A percentile compares a stretch with the other conserved stretches of the same genome.
Conservation (phyloP, 1,284 basidiomycete species). For the Rhodotorula sp. region DNA sequence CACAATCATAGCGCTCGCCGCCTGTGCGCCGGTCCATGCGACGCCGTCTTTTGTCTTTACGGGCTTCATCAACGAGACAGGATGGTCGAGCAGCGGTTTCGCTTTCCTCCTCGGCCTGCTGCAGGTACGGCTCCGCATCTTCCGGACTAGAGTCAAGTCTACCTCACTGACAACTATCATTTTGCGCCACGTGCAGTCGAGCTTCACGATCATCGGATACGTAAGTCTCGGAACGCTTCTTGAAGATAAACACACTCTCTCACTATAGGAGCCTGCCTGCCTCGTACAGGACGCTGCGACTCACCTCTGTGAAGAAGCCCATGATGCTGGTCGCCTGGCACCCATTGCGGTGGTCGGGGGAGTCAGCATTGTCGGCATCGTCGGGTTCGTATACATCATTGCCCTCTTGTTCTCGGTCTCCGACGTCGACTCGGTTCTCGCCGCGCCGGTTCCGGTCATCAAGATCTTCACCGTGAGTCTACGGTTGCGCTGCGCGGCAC, state of each 20-base stretch:
- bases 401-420: slow-evolving; percentile 20
- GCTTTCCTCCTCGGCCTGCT: slow-evolving; percentile 21
- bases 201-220: slow-evolving; percentile 1
- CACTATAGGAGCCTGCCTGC: neutral
- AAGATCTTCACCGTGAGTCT: slow-evolving; percentile 17
- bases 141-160: no score
- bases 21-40: slow-evolving; percentile 14
- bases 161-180: no score
- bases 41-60: slow-evolving; percentile 23
- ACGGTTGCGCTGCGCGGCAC: neutral
- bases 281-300: slow-evolving; percentile 12
- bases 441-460: slow-evolving; percentile 6
- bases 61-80: slow-evolving; percentile 19
- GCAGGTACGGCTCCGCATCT: no score
- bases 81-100: slow-evolving; percentile 18
- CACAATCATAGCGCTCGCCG: slow-evolving; percentile 27
- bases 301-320: slow-evolving; percentile 25
- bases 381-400: slow-evolving; percentile 22
- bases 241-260: no score
- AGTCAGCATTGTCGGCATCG: slow-evolving; percentile 11
- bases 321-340: slow-evolving; percentile 18
- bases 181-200: neutral
- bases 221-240: neutral
- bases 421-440: slow-evolving; percentile 5
- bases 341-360: slow-evolving; percentile 26